Conservation (phyloP, 2,329 filamentous ascomycete genomes). For the Coniochaeta sp. region DNA sequence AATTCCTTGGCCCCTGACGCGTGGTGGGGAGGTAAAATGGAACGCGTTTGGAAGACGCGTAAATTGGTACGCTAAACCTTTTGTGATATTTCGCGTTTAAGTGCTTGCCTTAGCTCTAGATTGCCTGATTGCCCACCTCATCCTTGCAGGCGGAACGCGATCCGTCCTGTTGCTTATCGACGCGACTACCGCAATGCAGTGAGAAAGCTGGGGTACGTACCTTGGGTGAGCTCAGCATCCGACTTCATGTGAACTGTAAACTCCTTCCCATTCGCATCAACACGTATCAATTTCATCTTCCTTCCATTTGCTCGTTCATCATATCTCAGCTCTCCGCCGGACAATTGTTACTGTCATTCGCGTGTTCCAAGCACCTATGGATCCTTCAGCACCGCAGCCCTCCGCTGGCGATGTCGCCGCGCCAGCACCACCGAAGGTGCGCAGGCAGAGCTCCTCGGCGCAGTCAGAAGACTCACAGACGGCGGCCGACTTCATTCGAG, state of each 20-base stretch:
- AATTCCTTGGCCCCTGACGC: conserved; percentile 7
- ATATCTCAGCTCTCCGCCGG: neutral
- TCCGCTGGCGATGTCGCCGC: conserved; percentile 10
- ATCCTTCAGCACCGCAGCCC: conserved; percentile 23
- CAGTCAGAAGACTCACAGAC: conserved; percentile 62
- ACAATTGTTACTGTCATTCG: conserved; percentile 3
- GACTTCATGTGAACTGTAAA: neutral
- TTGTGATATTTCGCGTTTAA: neutral
- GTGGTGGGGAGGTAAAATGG: conserved; percentile 11
- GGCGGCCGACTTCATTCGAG: conserved; percentile 74
- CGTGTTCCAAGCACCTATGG: conserved; percentile 17
- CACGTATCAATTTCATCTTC: neutral
- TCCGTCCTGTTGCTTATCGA: neutral
- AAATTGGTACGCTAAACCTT: conserved; percentile 6
- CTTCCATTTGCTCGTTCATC: neutral
- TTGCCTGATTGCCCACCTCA: neutral
- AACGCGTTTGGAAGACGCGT: conserved; percentile 14
- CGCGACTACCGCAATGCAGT: too few relatives aligned
- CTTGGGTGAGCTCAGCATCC: neutral
- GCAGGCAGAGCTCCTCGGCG: conserved; percentile 54
- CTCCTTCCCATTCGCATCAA: neutral
- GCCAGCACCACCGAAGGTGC: conserved; percentile 31
- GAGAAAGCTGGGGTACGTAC: neutral
- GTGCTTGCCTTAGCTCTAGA: neutral
- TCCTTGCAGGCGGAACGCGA: too few relatives aligned